Base-by-base conservation (phyloP, 805 yeast genomes). In the Blastobotrys terrestris region DNA sequence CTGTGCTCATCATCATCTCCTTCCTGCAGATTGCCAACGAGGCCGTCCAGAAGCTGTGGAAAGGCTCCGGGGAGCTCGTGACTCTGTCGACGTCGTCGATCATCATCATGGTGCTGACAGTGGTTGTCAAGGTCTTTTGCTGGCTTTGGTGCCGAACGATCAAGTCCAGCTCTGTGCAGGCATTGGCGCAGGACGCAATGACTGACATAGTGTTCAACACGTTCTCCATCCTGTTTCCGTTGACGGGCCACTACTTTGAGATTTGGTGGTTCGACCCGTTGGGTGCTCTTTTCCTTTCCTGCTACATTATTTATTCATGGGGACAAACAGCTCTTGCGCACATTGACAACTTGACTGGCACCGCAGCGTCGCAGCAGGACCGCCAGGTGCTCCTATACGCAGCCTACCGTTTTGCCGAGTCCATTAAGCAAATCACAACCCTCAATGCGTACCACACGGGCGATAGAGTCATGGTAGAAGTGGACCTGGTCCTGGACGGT, bases 371-470 rank as follows among this genome's bases (percentile, higher is more conserved):
- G 35, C 76, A 76, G 1, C 74, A 72, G 42, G 88, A 85, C 59
- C 78, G 82, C 55, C 83, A 83, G 64, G 81, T 82, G 48, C 76
- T 87, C 3, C 67, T 87, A 16, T 87, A 87, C 61, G 66, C 86
- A 58, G 83, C 87, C 51, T 69, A 74, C 60, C 71, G 94, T 49
- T 87, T 85, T 64, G 84, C 92, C 0, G 84, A 79, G 51, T 77
- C 81, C 31, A 83, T 87, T 59, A 68, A 77, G 51, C 79, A 77
- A 51, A 78, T 86, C 54, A 85, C 86, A 15, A 78, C 82, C 8
- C 75, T 84, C 56, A 81, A 81, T 58, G 85, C 83, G 21, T 87
- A 86, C 63, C 91, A 87, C 62, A 86, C 83, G 16, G 95, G 95
- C 1, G 95, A 87, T 66, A 72, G 82, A 40, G 70, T 85, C 47